Percentiles rank a stretch among this genome's conserved stretches.
Conservation (phyloP, 2,329 filamentous ascomycete species). For the Verticillium zaregamsianum region DNA sequence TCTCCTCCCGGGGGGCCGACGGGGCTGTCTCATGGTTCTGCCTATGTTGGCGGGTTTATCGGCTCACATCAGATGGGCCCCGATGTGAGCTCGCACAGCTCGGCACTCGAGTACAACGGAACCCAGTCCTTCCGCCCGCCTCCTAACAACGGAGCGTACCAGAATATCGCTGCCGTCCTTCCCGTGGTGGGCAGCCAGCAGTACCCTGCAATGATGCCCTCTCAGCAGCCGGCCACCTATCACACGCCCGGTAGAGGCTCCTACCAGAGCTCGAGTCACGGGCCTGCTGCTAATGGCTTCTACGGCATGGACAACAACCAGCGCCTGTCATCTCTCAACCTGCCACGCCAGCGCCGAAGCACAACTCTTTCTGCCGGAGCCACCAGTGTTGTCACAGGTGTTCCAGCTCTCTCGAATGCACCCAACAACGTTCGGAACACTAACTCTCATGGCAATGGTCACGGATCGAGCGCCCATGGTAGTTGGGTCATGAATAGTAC, state of each 20-base stretch:
- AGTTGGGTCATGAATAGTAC: not conserved
- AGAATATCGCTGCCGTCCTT: not conserved
- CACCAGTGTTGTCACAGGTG: not conserved
- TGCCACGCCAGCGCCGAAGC: not conserved
- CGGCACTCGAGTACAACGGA: not conserved
- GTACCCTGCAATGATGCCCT: not conserved
- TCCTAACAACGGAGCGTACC: not conserved
- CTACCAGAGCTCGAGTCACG: not conserved
- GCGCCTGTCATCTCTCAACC: not conserved
- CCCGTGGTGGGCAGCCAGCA: not conserved
- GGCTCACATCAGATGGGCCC: not conserved
- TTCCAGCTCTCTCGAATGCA: not conserved
- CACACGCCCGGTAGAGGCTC: not conserved
- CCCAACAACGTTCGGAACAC: not conserved
- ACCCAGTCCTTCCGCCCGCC: not conserved
- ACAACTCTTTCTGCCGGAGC: too few species aligned
- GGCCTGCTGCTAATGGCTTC: not conserved
- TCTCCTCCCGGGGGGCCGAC: not conserved
- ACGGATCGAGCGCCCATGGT: not conserved
- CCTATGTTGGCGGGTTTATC: not conserved
- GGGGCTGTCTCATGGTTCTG: not conserved
- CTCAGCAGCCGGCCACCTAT: not conserved
- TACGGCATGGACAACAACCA: not conserved
- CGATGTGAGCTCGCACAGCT: not conserved
- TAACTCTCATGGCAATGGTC: not conserved